Evolutionary conservation across 2,329 filamentous ascomycete species (phyloP).

Genomic region (Fusarium chaquense): DNA sequence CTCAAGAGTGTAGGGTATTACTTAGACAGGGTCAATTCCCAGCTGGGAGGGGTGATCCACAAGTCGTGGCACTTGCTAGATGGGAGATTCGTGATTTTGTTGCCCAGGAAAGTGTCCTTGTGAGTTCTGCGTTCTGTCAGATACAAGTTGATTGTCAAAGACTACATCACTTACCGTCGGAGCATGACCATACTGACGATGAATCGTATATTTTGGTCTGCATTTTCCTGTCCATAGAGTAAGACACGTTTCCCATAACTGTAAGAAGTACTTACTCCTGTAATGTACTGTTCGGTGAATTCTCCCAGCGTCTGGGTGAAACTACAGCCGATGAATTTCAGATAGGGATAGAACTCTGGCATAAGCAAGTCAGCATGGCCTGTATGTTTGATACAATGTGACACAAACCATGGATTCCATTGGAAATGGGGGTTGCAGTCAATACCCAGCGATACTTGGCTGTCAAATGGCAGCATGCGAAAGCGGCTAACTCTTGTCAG

Average conservation of each 20-base stretch:
- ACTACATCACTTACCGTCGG: neutral
- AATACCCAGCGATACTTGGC: neutral
- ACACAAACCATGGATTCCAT: neutral
- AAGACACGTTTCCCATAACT: neutral
- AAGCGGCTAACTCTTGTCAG: neutral
- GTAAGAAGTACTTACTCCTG: neutral
- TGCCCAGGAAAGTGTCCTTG: neutral
- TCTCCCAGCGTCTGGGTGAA: neutral
- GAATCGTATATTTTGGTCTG: neutral
- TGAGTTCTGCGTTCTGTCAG: neutral
- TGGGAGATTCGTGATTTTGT: neutral
- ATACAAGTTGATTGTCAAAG: neutral
- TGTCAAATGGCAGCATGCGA: neutral
- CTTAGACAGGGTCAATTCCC: neutral
- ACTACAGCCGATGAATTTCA: neutral
- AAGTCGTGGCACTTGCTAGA: neutral
- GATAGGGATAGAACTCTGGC: neutral
- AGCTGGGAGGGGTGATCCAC: neutral
- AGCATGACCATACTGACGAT: neutral
- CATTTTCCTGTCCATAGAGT: neutral
- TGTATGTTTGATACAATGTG: neutral
- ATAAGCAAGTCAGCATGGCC: neutral
- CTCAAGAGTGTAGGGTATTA: neutral
- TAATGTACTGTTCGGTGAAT: neutral
- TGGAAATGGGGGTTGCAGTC: neutral